Percentiles rank a stretch among this genome's conserved stretches.
These are phyloP conservation scores for Chlorokybus atmophyticus DNA, from an alignment of 139 green algal genomes.

Conservation along the genomic window DNA sequence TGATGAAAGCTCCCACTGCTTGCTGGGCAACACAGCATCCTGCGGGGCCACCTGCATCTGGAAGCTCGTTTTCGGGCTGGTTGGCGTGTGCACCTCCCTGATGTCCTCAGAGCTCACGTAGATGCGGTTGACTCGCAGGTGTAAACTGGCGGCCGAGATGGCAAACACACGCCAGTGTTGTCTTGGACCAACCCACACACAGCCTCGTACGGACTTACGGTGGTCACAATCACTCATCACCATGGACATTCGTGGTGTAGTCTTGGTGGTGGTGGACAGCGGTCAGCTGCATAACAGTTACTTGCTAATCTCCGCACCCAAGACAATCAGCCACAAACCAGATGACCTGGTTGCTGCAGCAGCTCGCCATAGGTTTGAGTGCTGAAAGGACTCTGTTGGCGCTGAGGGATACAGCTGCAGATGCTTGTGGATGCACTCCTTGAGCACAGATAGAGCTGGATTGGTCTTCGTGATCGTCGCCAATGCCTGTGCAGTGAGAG, in stretches of 20 bases:
- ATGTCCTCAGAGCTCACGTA: constrained; percentile 97
- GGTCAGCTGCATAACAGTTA: constrained; percentile 60
- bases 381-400: constrained; percentile 97
- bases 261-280: constrained; percentile 93
- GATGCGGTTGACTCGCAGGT: constrained; percentile 98
- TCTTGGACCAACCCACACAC: constrained; percentile 82
- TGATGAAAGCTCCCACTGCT: constrained; percentile 85
- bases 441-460: constrained; percentile 95
- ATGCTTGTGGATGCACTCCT: constrained; percentile 90
- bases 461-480: constrained; percentile 75
- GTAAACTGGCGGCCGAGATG: constrained; percentile 90
- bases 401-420: constrained; percentile 97
- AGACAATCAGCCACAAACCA: constrained; percentile 99
- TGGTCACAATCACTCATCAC: constrained; percentile 96
- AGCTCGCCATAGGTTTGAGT: constrained; percentile 98
- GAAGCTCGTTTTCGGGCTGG: constrained; percentile 97
- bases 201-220: constrained; percentile 93
- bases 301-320: constrained; percentile 97
- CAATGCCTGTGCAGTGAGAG: constrained; percentile 77
- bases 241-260: constrained; percentile 88
- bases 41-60: constrained; percentile 86
- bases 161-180: constrained; percentile 97
- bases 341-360: constrained; percentile 96
- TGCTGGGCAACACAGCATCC: constrained; percentile 80
- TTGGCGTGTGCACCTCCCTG: constrained; percentile 84